phyloP scores from a whole-genome alignment of 2,329 filamentous ascomycete genomes.

The Emergomyces africanus region DNA sequence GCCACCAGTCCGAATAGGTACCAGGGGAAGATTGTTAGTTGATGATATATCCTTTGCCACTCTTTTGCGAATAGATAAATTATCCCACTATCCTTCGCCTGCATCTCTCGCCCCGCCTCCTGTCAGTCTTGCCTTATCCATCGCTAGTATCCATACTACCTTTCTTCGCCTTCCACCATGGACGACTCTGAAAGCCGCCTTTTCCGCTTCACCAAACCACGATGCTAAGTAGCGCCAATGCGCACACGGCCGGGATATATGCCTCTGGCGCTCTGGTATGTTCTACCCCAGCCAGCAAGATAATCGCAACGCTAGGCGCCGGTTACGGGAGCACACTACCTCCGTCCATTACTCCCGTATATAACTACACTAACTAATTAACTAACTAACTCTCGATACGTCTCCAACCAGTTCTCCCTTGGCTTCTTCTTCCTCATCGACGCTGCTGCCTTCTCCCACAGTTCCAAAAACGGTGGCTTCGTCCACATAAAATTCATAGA shows the following conservation, averaged over 20 bases:
- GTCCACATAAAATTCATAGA: slow-evolving; percentile 58
- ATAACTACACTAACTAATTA: background rate
- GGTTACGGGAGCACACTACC: slow-evolving; percentile 2
- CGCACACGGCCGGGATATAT: slow-evolving; percentile 54
- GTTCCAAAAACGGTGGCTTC: slow-evolving; percentile 45
- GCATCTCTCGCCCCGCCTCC: background rate
- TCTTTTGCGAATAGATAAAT: background rate
- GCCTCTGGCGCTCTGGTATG: slow-evolving; percentile 51
- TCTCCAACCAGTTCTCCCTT: slow-evolving; percentile 48
- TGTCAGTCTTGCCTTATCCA: no score
- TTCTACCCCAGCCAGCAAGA: background rate
- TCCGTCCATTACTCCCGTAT: background rate
- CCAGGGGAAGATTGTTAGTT: background rate
- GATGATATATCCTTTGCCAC: background rate
- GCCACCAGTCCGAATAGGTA: background rate
- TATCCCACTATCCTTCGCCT: background rate
- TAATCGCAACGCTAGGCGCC: background rate
- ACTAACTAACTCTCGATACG: background rate
- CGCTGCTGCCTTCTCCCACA: slow-evolving; percentile 51
- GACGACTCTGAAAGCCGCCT: slow-evolving; percentile 42
- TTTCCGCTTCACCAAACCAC: slow-evolving; percentile 54
- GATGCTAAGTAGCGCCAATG: slow-evolving; percentile 53
- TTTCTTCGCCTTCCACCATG: slow-evolving; percentile 15
- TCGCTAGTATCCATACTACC: background rate
- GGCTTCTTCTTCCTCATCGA: slow-evolving; percentile 60